Evolutionary conservation across 495 filamentous ascomycete species (phyloP), one percentile per base, ranked within the genome.

Genomic region (Annulohypoxylon moriforme): DNA sequence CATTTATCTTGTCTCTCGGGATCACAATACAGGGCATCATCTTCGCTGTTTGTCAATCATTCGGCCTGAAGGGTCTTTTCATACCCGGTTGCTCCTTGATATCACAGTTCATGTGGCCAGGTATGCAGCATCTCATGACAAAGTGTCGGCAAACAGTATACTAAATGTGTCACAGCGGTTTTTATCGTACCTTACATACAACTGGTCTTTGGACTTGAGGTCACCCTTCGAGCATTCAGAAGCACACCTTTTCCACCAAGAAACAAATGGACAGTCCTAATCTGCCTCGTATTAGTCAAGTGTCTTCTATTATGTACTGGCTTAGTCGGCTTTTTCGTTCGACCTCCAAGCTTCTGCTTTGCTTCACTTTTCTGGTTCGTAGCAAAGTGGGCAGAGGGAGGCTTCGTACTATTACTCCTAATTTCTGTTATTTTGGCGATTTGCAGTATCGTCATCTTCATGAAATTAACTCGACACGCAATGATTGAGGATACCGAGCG

Each of bases 321-420:
- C 53, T 77, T 82, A 33, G 77, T 85, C 29, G 82, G 82, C 44
- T 66, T 77, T 59, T 81, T 83, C 56, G 76, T 83, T 34, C 79
- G 73, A 1, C 74, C 82, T 16, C 72, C 75, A 11, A 75, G 79
- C 44, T 75, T 83, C 40, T 85, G 83, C 69, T 76, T 83, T 49
- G 78, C 79, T 50, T 84, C 83, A 16, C 80, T 85, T 13, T 85
- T 85, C 68, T 85, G 81, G 82, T 85, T 85, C 55, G 79, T 84
- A 29, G 75, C 79, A n/a, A 80, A 79, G 63, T 85, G 81, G 66
- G 75, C 80, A 8, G 63, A 74, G 47, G 77, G 77, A 3, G 83
- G 80, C 50, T 84, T 84, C 46, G 77, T 67, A 4, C 52, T 84
- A 3, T 62, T 85, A 9, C 68, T 79, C 20, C 71, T 67, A 14